These are phyloP conservation scores for Paxillus involutus DNA, from an alignment of 768 basidiomycete genomes.

Conservation along the genomic window DNA sequence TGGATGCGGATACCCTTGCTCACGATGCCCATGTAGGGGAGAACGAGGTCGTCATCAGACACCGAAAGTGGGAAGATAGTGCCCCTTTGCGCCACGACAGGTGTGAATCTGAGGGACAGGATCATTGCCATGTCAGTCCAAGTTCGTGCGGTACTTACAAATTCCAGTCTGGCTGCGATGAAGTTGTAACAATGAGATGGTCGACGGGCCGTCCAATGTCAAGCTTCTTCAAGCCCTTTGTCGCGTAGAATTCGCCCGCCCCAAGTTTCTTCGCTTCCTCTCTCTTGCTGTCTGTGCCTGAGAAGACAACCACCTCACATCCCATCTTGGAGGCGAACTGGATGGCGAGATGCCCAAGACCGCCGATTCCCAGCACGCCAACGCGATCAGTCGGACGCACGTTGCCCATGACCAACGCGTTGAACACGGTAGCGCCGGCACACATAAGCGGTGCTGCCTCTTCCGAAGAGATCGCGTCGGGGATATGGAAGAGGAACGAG, in stretches of 20 bases:
- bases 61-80: conserved; percentile 28
- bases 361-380: conserved; percentile 35
- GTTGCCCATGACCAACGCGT: conserved; percentile 22
- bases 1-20: conserved; percentile 23
- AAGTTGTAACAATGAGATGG: conserved; percentile 33
- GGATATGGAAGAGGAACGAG: conserved; percentile 35
- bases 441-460: conserved; percentile 38
- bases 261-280: conserved; percentile 33
- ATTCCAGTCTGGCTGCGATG: conserved; percentile 29
- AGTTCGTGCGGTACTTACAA: conserved; percentile 17
- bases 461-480: conserved; percentile 28
- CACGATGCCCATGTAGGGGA: conserved; percentile 21
- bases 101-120: conserved; percentile 19
- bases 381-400: conserved; percentile 33
- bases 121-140: not conserved
- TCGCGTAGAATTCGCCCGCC: conserved; percentile 36
- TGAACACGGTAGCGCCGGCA: conserved; percentile 35
- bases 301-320: conserved; percentile 37
- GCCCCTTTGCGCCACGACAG: conserved; percentile 24
- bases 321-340: conserved; percentile 42
- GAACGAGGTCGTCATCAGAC: conserved; percentile 15
- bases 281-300: conserved; percentile 31
- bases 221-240: conserved; percentile 24
- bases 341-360: conserved; percentile 38
- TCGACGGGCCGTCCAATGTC: conserved; percentile 27